Conservation (phyloP, 192 early-diverging fungal genomes). For the Coemansia sp. region DNA sequence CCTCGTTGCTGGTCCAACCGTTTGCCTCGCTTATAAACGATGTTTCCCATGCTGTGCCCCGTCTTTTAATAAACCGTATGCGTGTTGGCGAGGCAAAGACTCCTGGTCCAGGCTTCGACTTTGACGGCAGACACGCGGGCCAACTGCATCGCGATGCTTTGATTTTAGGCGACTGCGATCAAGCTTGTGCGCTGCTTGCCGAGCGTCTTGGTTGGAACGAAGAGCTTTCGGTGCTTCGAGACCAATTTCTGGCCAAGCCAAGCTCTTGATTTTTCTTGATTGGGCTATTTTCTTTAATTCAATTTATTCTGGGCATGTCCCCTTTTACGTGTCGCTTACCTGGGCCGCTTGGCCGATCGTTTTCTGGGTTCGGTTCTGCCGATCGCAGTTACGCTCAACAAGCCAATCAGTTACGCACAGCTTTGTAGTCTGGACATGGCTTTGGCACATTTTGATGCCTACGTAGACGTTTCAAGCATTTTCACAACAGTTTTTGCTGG, state of each 20-base stretch:
- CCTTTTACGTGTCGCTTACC: background rate
- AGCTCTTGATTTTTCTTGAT: background rate
- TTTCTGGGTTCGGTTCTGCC: slow-evolving; percentile 1
- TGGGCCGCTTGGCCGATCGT: slow-evolving; percentile 17
- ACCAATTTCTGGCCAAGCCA: slow-evolving; percentile 11
- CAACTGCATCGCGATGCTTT: slow-evolving; percentile 74
- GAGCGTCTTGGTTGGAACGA: slow-evolving; percentile 72
- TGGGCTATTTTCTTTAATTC: background rate
- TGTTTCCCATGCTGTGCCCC: slow-evolving; percentile 65
- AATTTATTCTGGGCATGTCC: slow-evolving; percentile 6
- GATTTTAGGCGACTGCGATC: slow-evolving; percentile 81
- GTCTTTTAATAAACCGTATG: slow-evolving; percentile 90
- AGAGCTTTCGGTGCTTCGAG: slow-evolving; percentile 32
- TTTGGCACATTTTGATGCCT: background rate
- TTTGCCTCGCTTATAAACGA: slow-evolving; percentile 78
- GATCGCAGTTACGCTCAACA: slow-evolving; percentile 1
- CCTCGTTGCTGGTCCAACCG: slow-evolving; percentile 85
- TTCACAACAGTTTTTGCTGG: background rate
- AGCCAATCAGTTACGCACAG: slow-evolving; percentile 11
- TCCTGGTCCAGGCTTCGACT: slow-evolving; percentile 69
- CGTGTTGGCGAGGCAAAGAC: slow-evolving; percentile 63
- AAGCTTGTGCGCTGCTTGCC: slow-evolving; percentile 68
- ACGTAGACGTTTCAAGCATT: background rate
- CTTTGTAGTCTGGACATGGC: background rate
- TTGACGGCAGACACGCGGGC: slow-evolving; percentile 62